Evolutionary conservation across 108 stramenopile species (phyloP), one percentile per base, ranked within the genome.

Genomic region (Schizochytrium sp.): DNA sequence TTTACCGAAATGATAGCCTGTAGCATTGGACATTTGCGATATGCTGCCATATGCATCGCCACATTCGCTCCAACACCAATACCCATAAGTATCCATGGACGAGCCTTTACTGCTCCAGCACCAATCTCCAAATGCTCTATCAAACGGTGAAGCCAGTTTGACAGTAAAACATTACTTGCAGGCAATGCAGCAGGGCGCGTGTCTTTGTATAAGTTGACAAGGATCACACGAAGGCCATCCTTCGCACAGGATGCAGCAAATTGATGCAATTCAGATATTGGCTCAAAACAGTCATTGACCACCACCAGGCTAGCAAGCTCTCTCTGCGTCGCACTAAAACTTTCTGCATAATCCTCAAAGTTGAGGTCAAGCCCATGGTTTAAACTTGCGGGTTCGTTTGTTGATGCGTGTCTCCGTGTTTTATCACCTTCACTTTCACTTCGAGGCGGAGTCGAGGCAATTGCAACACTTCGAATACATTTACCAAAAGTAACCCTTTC

Each of bases 41-140:
- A 83, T 8, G 76, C 76, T n/a, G 76, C 76, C 47, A 83, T 49
- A 40, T 83, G 76, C 76, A 83, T 49, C 28, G 76, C 76, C 7
- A 83, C 76, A 83, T 83, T 83, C 17, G 76, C 76, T 0, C 76
- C 76, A 42, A 83, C 53, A 13, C 76, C 76, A 7, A 83, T 53
- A 28, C 76, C 76, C 8, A 28, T 28, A 2, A 83, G 76, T 10
- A 83, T 50, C 76, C 47, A 83, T 0, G 76, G 76, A n/a, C 50
- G 76, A 7, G 15, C 55, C 47, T 50, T 46, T 5, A 13, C 76
- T 2, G 17, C n/a, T 28, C 28, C 28, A 17, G 10, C 28, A 50
- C 76, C 76, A 47, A 83, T 50, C 1, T 40, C 53, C 15, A 55
- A 17, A 2, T 55, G 47, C 1, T 49, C 53, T 10, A 83, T 3